Conservation (phyloP, 352 stramenopile species). For the Phytopythium boreale region DNA sequence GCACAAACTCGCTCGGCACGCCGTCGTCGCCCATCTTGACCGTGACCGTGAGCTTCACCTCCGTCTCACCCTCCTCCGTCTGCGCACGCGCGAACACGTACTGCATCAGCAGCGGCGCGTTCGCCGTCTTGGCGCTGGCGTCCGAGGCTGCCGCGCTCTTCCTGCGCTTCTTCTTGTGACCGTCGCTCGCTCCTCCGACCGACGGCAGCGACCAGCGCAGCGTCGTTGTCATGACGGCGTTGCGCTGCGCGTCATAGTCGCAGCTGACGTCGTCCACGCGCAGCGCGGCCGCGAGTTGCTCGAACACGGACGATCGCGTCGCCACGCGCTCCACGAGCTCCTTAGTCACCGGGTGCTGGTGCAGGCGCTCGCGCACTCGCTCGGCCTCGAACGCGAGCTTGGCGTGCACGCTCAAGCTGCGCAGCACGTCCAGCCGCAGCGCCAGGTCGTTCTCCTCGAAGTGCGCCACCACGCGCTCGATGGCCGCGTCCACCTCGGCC, state of each 20-base stretch:
- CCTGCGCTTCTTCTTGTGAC: conserved; percentile 41
- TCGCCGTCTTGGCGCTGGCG: conserved; percentile 9
- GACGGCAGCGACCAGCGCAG: conserved; percentile 50
- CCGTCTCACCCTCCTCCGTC: conserved; percentile 27
- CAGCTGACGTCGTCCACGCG: conserved; percentile 57
- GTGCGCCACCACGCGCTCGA: conserved; percentile 68
- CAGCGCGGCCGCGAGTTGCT: conserved; percentile 36
- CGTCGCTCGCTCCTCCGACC: conserved; percentile 11
- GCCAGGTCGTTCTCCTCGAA: conserved; percentile 70
- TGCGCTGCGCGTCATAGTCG: conserved; percentile 58
- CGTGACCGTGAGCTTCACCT: conserved; percentile 42
- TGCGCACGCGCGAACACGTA: conserved; percentile 54
- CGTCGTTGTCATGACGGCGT: conserved; percentile 52
- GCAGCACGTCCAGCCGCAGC: conserved; percentile 65
- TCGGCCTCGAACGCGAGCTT: conserved; percentile 69
- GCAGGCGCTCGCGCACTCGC: conserved; percentile 53
- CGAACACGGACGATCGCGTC: conserved; percentile 43
- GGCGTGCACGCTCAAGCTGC: conserved; percentile 50
- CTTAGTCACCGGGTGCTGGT: conserved; percentile 55
- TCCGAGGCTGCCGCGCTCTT: conserved; percentile 9
- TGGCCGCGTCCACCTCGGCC: conserved; percentile 51
- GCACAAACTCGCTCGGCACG: conserved; percentile 44
- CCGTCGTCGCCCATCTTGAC: conserved; percentile 35
- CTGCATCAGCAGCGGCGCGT: conserved; percentile 30
- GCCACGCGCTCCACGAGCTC: conserved; percentile 54